Base-by-base conservation (phyloP, 179 eudicot species). In the Silene vulgaris region DNA sequence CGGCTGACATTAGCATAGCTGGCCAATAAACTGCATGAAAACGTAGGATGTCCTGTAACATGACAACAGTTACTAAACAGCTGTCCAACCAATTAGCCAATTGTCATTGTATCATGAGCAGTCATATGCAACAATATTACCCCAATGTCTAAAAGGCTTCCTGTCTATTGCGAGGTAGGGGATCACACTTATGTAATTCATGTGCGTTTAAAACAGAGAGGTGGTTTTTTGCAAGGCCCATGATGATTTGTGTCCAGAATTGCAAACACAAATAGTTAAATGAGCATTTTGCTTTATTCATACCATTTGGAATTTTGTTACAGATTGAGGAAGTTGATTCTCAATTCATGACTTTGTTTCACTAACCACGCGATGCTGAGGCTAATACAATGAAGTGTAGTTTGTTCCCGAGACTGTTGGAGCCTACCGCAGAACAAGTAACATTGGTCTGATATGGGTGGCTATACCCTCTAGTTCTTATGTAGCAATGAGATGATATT, bases 21-120 rank as follows among this genome's bases (percentile, higher is more conserved):
- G 99, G 98, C 99, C 99, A 96, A 83, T 96, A 96, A 75, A 96
- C 94, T 74, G 99, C 98, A 87, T 96, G 99, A 83, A 96, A 96
- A 43, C 99, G 96, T 72, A 96, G 87, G 54, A 96, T 96, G 81
- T 96, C 99, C 98, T 96, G 93, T 87, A 83, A 28, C 72, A 75
- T n/a, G 50, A 48, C 32, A 68, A 80, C 28, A 35, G 17, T 45
- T 23, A 28, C 21, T 71, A 68, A 19, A 48, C 35, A 9, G 35
- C 62, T 7, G 74, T 26, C 5, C 19, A 69, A 69, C n/a, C 12
- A 48, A 20, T 69, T 12, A 69, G 12, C 20, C 73, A 6, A 13
- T 6, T 70, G 73, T 48, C 12, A 50, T 48, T 48, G 14, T 70
- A n/a, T 70, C 73, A 70, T 50, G 61, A 48, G 35, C 3, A 23